phyloP scores from a whole-genome alignment of 306 rosid genomes.

The Cicer arietinum region DNA sequence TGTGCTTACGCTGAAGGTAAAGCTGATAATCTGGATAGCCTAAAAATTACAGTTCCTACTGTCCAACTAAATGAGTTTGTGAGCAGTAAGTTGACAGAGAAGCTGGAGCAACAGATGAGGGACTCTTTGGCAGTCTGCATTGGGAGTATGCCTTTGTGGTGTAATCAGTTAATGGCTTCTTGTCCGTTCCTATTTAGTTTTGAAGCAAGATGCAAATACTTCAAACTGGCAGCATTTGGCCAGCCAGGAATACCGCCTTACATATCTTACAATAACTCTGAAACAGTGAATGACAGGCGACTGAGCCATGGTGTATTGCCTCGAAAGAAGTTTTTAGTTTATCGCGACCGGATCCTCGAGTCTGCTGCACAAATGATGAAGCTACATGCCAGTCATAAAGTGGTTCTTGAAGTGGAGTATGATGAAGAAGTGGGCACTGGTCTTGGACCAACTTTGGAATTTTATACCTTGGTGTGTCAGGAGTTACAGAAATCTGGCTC shows the following conservation, averaged over 20 bases:
- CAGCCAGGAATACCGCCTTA: conserved; percentile 58
- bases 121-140: conserved; percentile 73
- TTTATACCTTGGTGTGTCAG: conserved; percentile 89
- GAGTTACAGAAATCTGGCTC: conserved; percentile 84
- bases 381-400: conserved; percentile 68
- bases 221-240: conserved; percentile 80
- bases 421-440: conserved; percentile 98
- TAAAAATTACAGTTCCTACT: conserved; percentile 61
- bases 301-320: conserved; percentile 56
- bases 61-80: conserved; percentile 84
- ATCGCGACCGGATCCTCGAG: conserved; percentile 69
- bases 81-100: conserved; percentile 86
- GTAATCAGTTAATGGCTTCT: conserved; percentile 73
- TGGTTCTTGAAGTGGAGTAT: conserved; percentile 90
- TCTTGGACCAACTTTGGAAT: conserved; percentile 98
- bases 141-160: conserved; percentile 94
- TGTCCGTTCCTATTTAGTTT: conserved; percentile 89
- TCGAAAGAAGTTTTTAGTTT: conserved; percentile 84
- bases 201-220: conserved; percentile 93
- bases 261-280: conserved; percentile 59
- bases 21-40: conserved; percentile 65
- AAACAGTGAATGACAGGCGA: conserved; percentile 58
- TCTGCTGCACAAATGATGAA: conserved; percentile 96
- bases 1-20: conserved; percentile 87
- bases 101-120: conserved; percentile 95